A percentile compares a stretch with the other conserved stretches of the same genome.
Evolutionary conservation across 495 filamentous ascomycete genomes (phyloP).

Genomic region (Geopyxis carbonaria): DNA sequence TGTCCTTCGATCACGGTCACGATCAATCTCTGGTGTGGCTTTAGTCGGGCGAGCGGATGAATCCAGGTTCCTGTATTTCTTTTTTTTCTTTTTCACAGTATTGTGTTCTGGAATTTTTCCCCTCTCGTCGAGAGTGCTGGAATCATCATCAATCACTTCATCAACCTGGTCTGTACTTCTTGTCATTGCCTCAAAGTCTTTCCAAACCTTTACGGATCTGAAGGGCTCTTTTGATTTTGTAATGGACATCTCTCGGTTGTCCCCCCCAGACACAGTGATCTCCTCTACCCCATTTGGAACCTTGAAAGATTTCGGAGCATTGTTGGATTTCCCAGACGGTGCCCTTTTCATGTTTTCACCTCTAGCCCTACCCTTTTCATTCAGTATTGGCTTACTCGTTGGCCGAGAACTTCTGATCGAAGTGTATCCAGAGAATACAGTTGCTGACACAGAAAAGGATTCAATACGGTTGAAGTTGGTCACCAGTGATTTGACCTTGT

Average conservation of each 20-base stretch:
- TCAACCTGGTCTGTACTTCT: background rate
- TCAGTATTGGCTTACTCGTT: too few species aligned
- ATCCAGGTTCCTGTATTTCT: background rate
- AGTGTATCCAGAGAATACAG: too few species aligned
- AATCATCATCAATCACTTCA: background rate
- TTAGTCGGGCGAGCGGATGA: background rate
- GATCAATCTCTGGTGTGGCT: too few species aligned
- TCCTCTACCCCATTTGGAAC: background rate
- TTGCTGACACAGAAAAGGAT: background rate
- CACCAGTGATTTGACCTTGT: conserved; percentile 17
- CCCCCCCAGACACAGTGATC: conserved; percentile 4
- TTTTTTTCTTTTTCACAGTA: background rate
- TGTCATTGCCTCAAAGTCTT: conserved; percentile 2
- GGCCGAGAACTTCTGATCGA: too few species aligned
- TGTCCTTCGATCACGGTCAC: too few species aligned
- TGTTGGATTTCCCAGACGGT: background rate
- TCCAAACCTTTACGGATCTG: conserved; percentile 9
- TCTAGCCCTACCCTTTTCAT: background rate
- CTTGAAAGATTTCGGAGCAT: too few species aligned
- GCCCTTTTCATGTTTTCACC: background rate
- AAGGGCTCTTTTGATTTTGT: conserved; percentile 3
- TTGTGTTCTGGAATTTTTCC: background rate
- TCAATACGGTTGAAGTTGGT: conserved; percentile 3
- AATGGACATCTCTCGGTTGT: background rate
- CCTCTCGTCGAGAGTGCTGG: background rate